These are phyloP conservation scores for Clarireedia monteithiana DNA, from an alignment of 2,329 filamentous ascomycete species.

Conservation along the genomic window DNA sequence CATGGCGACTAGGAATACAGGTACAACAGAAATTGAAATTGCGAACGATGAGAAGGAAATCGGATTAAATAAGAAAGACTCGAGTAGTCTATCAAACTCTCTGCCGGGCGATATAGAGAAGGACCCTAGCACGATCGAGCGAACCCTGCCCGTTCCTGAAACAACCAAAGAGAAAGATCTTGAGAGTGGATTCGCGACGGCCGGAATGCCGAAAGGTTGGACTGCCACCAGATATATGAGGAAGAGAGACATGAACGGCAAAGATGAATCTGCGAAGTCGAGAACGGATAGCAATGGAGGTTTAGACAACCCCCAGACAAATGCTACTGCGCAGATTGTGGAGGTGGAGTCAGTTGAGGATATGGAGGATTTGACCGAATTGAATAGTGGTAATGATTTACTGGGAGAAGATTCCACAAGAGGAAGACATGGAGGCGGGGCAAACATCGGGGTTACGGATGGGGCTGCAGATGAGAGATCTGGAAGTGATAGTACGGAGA, in stretches of 20 bases:
- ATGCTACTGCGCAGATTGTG: conserved; percentile 7
- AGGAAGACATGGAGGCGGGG: neutral
- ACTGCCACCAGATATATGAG: neutral
- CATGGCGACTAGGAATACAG: neutral
- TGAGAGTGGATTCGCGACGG: neutral
- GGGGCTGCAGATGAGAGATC: neutral
- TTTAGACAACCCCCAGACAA: conserved; percentile 15
- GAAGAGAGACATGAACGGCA: neutral
- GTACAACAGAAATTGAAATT: neutral
- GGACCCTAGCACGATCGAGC: neutral
- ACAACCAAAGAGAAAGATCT: neutral
- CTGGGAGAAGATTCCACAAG: conserved; percentile 15
- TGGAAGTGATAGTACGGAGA: neutral
- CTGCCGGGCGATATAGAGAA: neutral
- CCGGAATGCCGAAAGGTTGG: conserved; percentile 4
- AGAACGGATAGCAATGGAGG: conserved; percentile 11
- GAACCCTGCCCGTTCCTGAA: neutral
- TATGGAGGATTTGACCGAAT: conserved; percentile 15
- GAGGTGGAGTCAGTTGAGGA: conserved; percentile 13
- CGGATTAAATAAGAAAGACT: neutral
- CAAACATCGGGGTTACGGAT: neutral
- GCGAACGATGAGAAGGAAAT: neutral
- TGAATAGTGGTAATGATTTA: conserved; percentile 27
- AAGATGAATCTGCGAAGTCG: neutral
- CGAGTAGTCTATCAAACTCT: neutral